Evolutionary conservation across 306 rosid genomes (phyloP).

Genomic region (Quillaja saponaria): DNA sequence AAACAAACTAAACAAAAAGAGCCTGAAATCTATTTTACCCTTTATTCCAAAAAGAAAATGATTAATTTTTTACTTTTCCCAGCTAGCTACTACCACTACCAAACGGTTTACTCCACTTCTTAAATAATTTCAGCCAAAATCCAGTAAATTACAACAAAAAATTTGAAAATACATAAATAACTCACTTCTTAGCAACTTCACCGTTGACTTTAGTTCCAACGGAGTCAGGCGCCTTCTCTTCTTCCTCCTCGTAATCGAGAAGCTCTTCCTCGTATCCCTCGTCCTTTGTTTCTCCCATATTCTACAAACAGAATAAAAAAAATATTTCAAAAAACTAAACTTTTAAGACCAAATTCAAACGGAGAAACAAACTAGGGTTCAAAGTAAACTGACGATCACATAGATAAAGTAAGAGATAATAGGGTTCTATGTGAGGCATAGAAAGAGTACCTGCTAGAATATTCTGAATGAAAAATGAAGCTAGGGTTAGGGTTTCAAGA

Average conservation of each 20-base stretch:
- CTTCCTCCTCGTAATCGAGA: constrained; percentile 94
- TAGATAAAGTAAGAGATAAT: no score
- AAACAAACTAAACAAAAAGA: no score
- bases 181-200: constrained; percentile 88
- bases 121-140: not conserved
- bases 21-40: no score
- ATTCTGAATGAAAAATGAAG: not conserved
- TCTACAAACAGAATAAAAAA: constrained; percentile 30
- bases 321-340: not conserved
- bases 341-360: not conserved
- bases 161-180: not conserved
- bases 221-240: constrained; percentile 86
- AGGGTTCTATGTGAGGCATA: constrained; percentile 40
- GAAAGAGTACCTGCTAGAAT: constrained; percentile 45
- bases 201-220: constrained; percentile 80
- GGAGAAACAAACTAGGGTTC: constrained; percentile 34
- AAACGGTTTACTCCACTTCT: not conserved
- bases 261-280: constrained; percentile 96
- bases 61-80: not conserved
- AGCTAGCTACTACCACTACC: not conserved
- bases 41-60: not conserved
- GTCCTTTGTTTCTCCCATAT: constrained; percentile 87
- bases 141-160: not conserved
- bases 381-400: not conserved
- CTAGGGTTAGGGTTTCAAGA: constrained; percentile 44